Evolutionary conservation across 2,329 filamentous ascomycete species (phyloP).

Genomic region (Hortaea sp.): DNA sequence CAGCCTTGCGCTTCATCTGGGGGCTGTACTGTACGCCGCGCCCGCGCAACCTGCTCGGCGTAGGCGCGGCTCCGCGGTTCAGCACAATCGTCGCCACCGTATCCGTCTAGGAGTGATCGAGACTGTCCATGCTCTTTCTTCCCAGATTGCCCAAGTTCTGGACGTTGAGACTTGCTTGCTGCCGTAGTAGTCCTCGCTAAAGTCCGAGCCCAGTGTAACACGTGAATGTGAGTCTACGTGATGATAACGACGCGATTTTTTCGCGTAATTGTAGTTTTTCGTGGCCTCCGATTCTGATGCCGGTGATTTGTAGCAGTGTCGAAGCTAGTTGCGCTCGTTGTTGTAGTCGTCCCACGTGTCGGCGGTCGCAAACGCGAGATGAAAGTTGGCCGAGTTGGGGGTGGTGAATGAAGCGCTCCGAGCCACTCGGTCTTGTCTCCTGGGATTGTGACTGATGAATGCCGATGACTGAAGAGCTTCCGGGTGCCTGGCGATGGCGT

Average conservation of each 20-base stretch:
- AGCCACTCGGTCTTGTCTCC: background rate
- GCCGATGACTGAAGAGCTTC: too few species aligned
- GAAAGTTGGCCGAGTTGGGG: background rate
- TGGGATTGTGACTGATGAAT: background rate
- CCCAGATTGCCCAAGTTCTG: background rate
- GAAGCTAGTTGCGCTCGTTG: too few species aligned
- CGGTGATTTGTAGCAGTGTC: too few species aligned
- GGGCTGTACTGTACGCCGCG: slow-evolving; percentile 23
- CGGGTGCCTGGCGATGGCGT: too few species aligned
- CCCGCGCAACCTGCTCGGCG: slow-evolving; percentile 23
- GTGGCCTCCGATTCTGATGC: too few species aligned
- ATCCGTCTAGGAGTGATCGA: slow-evolving; percentile 3
- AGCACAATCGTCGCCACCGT: slow-evolving; percentile 26
- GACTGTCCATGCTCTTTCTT: background rate
- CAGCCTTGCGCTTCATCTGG: slow-evolving; percentile 8
- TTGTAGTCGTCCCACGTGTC: too few species aligned
- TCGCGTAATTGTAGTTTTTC: too few species aligned
- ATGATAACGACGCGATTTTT: too few species aligned
- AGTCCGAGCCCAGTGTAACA: too few species aligned
- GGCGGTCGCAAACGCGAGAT: background rate
- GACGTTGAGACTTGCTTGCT: too few species aligned
- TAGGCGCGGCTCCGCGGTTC: slow-evolving; percentile 19
- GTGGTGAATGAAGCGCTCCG: background rate
- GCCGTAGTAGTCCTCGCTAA: too few species aligned
- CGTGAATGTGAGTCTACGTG: too few species aligned